Base-by-base conservation (phyloP, 2,329 filamentous ascomycete genomes). In the Aureobasidium sp. region DNA sequence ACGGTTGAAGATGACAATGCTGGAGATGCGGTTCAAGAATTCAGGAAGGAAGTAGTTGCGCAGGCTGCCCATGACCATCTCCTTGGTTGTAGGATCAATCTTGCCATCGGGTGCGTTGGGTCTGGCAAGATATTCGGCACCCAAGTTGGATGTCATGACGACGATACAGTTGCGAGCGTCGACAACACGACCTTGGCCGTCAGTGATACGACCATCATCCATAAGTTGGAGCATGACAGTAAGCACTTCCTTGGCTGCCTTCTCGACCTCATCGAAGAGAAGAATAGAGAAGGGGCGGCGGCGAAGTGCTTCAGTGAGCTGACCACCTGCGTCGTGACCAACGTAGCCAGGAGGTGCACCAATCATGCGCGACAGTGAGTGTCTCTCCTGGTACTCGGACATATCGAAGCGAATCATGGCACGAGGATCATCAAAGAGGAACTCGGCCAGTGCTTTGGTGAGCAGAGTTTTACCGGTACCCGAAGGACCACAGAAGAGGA, bases 381-480 rank as follows among this genome's bases (percentile, higher is more conserved):
- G 94, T 5, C 93, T 88, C 77, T 99, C 94, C 76, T 99, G 95
- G 76, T 99, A 99, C 76, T 99, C 94, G 5, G 93, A 97, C 94
- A 99, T 99, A 74, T 99, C 94, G 78, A 99, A 96, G 43, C 94
- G 89, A 70, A 99, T 96, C 94, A 99, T 97, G 37, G 93, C 82
- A 79, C 97, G 97, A 29, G 93, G 79, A 69, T 99, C 94, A 73
- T 99, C 94, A 78, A 99, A 99, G 32, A 99, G 81, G 80, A 99
- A 99, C 75, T 99, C 94, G 53, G 94, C 94, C 64, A 99, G 82
- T 17, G 93, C 94, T 77, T 99, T 99, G 67, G 93, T 97, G 63
- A 99, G 86, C 24, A 99, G 81, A 20, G 94, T 99, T 79, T 99
- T 99, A 81, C 94, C 94, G 13, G 94, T 99, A 80, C 94, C 94